Percentiles rank a stretch among this genome's conserved stretches.
phyloP scores from a whole-genome alignment of 1,139 yeast species.

The Torulaspora globosa region DNA sequence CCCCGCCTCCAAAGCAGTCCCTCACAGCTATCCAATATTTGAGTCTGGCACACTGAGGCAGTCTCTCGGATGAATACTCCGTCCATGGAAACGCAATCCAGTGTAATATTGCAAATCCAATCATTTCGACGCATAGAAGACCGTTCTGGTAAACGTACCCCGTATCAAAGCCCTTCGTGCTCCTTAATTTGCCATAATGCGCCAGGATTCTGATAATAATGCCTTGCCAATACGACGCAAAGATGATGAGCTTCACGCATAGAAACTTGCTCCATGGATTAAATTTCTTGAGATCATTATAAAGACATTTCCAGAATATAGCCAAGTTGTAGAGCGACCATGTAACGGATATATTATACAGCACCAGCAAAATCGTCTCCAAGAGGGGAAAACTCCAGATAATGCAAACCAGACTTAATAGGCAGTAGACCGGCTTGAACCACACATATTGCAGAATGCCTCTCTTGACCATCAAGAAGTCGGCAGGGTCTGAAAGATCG shows the following conservation, averaged over 20 bases:
- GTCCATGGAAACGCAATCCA: constrained; percentile 77
- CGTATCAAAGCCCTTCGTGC: constrained; percentile 35
- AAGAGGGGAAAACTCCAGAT: constrained; percentile 39
- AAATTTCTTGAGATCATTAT: constrained; percentile 70
- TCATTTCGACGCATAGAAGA: constrained; percentile 74
- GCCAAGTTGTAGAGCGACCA: constrained; percentile 81
- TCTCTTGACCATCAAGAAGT: constrained; percentile 72
- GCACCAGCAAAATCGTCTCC: constrained; percentile 43
- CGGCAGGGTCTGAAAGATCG: constrained; percentile 82
- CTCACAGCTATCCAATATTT: constrained; percentile 57
- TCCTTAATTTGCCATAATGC: constrained; percentile 49
- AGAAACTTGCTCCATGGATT: constrained; percentile 89
- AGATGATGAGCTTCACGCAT: constrained; percentile 87
- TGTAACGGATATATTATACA: constrained; percentile 78
- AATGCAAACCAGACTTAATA: constrained; percentile 52
- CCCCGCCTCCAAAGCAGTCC: constrained; percentile 74
- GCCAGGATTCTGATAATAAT: constrained; percentile 60
- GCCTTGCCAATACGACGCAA: constrained; percentile 98
- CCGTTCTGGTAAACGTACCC: constrained; percentile 72
- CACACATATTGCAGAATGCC: constrained; percentile 93
- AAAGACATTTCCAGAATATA: constrained; percentile 84
- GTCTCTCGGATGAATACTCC: constrained; percentile 57
- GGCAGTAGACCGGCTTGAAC: constrained; percentile 79
- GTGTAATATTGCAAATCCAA: constrained; percentile 84
- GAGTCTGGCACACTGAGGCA: constrained; percentile 67